A percentile compares a stretch with the other conserved stretches of the same genome.
These are phyloP conservation scores for Eucalyptus rudis DNA, from an alignment of 345 rosid species.

Conservation along the genomic window DNA sequence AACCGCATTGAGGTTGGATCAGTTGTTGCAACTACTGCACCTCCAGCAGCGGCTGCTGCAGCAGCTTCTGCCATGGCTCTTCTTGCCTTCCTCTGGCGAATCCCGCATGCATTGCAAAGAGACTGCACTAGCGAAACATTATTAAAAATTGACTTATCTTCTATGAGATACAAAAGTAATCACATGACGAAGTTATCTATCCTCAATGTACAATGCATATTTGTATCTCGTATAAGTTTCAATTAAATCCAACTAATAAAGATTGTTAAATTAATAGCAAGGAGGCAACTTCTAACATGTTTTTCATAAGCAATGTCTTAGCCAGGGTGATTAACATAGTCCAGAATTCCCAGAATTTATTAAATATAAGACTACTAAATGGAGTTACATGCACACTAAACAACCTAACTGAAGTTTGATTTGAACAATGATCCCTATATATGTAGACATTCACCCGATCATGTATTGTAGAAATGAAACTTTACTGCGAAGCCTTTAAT, in stretches of 20 bases:
- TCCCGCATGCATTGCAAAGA: constrained; percentile 91
- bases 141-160: not conserved
- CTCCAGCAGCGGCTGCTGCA: not conserved
- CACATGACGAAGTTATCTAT: not conserved
- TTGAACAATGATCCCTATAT: not conserved
- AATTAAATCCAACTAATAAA: not conserved
- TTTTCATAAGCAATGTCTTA: not conserved
- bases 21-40: not conserved
- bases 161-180: not conserved
- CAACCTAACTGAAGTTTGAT: not conserved
- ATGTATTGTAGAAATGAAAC: not conserved
- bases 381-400: not conserved
- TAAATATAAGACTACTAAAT: not conserved
- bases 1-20: not conserved
- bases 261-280: not conserved
- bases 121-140: constrained; percentile 30
- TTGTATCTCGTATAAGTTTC: not conserved
- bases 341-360: not conserved
- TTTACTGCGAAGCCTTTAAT: not conserved
- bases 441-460: not conserved
- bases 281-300: not conserved
- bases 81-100: constrained; percentile 82
- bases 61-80: constrained; percentile 53
- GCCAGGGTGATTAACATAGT: not conserved
- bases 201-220: not conserved